Base-by-base conservation (phyloP, 768 basidiomycete species). In the Pisolithus microcarpus region DNA sequence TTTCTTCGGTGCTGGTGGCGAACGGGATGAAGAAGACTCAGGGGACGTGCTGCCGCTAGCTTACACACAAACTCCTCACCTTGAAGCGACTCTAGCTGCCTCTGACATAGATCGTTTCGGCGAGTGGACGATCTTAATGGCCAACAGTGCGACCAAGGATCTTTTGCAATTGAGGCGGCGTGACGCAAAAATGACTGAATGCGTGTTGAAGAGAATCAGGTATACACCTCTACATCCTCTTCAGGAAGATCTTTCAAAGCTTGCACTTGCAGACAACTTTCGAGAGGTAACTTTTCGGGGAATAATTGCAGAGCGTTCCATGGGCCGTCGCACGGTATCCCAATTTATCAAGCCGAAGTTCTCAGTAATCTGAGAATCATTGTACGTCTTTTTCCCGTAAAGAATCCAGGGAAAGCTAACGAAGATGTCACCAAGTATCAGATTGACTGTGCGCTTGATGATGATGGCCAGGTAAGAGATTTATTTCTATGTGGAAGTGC, bases 271-370 rank as follows among this genome's bases (percentile, higher is more conserved):
- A 84, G 84, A 60, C 81, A 84, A 51, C 70, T 85, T 11, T 84
- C 82, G 0, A 71, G 72, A 24, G 82, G 82, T 0, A 75, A 79
- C 53, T 83, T 85, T 56, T 82, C 81, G 2, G 69, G 72, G 21
- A 76, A 81, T 55, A 84, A 83, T 56, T 79, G 82, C 54, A 81
- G 80, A 62, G 64, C 71, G 6, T 64, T 83, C 28, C 75, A 65
- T 7, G 72, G 75, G 1, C 48, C 61, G 1, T 65, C 67, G 30
- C 63, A 61, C 16, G 72, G 74, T 4, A 63, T 82, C 13, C 78
- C 81, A 0, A 72, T 84, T 5, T 84, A 72, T 55, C 80, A 83
- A 60, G 81, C 82, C 0, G 82, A 81, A 60, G 78, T 83, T 71
- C 74, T 73, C 6, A 55, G 69, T 1, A 73, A 78, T 57, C 56